Evolutionary conservation across 2,329 filamentous ascomycete genomes (phyloP).

Genomic region (Pseudocercospora vitis): DNA sequence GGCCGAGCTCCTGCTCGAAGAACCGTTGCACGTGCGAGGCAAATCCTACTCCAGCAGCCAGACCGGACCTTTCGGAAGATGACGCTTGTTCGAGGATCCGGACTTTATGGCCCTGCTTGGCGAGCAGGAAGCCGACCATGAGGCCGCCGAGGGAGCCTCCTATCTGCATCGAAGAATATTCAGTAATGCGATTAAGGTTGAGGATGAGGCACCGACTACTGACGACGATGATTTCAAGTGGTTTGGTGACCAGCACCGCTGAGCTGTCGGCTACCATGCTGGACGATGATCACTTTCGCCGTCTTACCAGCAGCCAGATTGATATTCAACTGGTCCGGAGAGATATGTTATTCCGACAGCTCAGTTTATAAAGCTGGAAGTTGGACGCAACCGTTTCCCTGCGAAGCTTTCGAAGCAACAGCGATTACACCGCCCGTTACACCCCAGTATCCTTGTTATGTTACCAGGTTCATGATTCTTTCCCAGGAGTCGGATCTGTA

Average conservation of each 20-base stretch:
- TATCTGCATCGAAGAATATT: no score
- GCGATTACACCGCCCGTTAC: no score
- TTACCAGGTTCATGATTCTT: no score
- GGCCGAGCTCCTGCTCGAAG: slow-evolving; percentile 25
- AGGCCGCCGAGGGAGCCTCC: slow-evolving; percentile 48
- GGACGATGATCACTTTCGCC: neutral
- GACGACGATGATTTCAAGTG: neutral
- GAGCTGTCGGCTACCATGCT: neutral
- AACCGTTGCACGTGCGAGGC: slow-evolving; percentile 19
- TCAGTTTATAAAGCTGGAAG: no score
- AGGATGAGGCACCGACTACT: neutral
- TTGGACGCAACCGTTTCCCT: no score
- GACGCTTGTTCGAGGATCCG: slow-evolving; percentile 38
- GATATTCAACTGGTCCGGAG: no score
- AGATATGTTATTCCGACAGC: no score
- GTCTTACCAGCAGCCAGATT: neutral
- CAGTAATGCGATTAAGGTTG: no score
- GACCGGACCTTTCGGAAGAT: slow-evolving; percentile 24
- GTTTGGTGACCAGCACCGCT: neutral
- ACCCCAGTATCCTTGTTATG: no score
- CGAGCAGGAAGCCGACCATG: slow-evolving; percentile 43
- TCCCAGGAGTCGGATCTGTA: no score
- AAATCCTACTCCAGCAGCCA: slow-evolving; percentile 27
- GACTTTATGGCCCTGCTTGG: slow-evolving; percentile 44
- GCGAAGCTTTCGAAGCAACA: no score